These are phyloP conservation scores for Dunaliella sp. DNA, from an alignment of 139 green algal species.

Conservation along the genomic window DNA sequence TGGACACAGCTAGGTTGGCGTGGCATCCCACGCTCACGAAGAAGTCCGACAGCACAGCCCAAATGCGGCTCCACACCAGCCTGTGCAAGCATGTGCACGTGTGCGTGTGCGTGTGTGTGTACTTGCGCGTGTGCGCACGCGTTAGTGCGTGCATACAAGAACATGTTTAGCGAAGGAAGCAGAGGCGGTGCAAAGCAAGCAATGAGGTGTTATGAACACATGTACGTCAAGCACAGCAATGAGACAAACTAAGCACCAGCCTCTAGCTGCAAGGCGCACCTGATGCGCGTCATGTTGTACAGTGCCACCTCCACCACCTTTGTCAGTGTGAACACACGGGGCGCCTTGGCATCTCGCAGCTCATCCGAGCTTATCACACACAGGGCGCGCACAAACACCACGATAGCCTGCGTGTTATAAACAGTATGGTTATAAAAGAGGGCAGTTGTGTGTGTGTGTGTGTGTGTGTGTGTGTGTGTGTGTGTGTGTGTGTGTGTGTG, in stretches of 20 bases:
- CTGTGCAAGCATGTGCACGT: conserved; percentile 41
- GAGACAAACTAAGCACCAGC: conserved; percentile 2
- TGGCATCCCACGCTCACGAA: conserved; percentile 85
- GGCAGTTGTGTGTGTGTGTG: neutral
- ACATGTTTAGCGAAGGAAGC: neutral
- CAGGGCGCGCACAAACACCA: conserved; percentile 90
- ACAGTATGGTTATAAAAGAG: no score
- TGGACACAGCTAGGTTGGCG: conserved; percentile 78
- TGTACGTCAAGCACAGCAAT: neutral
- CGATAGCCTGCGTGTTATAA: conserved; percentile 75
- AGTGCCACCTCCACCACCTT: conserved; percentile 97
- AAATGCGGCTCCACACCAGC: conserved; percentile 95
- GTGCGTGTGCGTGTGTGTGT: neutral
- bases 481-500: neutral
- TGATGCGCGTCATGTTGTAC: conserved; percentile 97
- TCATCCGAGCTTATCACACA: conserved; percentile 63
- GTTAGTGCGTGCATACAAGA: no score
- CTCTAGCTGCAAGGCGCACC: conserved; percentile 31
- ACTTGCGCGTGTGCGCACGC: neutral
- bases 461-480: neutral
- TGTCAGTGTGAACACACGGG: conserved; percentile 87
- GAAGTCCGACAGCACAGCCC: conserved; percentile 90
- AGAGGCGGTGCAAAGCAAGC: neutral
- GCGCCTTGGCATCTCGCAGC: conserved; percentile 48
- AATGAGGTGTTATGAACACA: neutral